These are phyloP conservation scores for Glycine soja DNA, from an alignment of 306 rosid genomes.

Conservation along the genomic window DNA sequence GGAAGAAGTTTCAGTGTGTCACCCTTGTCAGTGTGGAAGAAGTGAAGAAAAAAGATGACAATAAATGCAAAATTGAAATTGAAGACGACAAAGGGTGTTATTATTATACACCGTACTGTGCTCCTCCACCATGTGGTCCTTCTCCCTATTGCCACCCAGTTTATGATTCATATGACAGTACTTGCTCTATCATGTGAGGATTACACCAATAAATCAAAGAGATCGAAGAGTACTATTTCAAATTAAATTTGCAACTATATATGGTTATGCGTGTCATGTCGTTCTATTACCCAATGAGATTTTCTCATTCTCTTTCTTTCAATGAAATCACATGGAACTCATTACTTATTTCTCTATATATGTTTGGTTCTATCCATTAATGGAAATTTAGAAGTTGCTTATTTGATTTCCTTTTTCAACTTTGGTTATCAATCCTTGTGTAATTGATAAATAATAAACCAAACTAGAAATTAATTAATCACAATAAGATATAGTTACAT, in stretches of 20 bases:
- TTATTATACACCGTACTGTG: background rate
- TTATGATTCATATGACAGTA: background rate
- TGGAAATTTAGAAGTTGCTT: background rate
- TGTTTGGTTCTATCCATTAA: no score
- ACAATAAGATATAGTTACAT: no score
- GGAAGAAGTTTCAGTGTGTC: slow-evolving; percentile 34
- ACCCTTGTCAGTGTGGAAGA: slow-evolving; percentile 25
- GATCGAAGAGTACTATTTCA: background rate
- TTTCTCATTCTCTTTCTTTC: background rate
- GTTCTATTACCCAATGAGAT: slow-evolving; percentile 1
- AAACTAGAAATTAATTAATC: background rate
- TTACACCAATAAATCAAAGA: background rate
- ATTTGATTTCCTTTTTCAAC: background rate
- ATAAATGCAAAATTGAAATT: background rate
- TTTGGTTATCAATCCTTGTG: no score
- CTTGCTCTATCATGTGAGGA: slow-evolving; percentile 2
- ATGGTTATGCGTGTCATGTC: background rate
- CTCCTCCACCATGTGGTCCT: slow-evolving; percentile 1
- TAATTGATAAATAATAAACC: background rate
- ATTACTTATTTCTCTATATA: background rate
- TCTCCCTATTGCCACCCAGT: background rate
- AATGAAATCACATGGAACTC: background rate
- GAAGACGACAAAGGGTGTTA: background rate
- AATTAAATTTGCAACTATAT: background rate
- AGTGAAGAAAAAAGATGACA: background rate